A percentile compares a stretch with the other conserved stretches of the same genome.
phyloP scores from a whole-genome alignment of 2,329 filamentous ascomycete genomes.

The Pyricularia sp. region DNA sequence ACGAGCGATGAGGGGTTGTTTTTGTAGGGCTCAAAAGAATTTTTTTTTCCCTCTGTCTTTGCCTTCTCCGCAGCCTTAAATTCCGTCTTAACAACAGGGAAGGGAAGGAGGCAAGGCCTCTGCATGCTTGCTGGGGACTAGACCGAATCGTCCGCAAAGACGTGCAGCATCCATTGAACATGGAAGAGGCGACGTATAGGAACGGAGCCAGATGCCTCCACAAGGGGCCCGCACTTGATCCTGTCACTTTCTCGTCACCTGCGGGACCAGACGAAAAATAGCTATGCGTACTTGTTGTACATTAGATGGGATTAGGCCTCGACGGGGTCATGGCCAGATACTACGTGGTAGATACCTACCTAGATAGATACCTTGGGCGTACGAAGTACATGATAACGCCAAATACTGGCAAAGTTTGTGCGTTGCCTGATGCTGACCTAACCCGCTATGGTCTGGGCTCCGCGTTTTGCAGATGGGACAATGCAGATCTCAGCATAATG shows the following conservation, averaged over 20 bases:
- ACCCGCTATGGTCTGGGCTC: neutral
- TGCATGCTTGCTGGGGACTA: neutral
- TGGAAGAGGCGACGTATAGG: neutral
- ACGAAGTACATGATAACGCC: neutral
- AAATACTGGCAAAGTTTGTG: neutral
- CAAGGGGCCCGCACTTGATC: neutral
- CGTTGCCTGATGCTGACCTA: neutral
- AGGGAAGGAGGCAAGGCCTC: neutral
- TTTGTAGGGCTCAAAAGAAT: neutral
- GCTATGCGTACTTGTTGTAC: no score
- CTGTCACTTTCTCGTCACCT: neutral
- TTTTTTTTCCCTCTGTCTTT: neutral
- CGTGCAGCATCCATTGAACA: neutral
- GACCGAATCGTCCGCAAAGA: neutral
- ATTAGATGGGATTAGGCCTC: neutral
- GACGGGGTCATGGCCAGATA: neutral
- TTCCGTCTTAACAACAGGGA: neutral
- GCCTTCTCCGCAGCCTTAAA: neutral
- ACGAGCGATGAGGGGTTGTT: neutral
- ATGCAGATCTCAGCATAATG: neutral
- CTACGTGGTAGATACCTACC: no score
- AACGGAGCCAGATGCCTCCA: neutral
- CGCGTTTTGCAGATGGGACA: neutral
- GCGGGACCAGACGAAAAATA: neutral
- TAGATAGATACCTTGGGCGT: neutral